Conservation (phyloP, 768 basidiomycete species). For the Xerocomellus intermedius region DNA sequence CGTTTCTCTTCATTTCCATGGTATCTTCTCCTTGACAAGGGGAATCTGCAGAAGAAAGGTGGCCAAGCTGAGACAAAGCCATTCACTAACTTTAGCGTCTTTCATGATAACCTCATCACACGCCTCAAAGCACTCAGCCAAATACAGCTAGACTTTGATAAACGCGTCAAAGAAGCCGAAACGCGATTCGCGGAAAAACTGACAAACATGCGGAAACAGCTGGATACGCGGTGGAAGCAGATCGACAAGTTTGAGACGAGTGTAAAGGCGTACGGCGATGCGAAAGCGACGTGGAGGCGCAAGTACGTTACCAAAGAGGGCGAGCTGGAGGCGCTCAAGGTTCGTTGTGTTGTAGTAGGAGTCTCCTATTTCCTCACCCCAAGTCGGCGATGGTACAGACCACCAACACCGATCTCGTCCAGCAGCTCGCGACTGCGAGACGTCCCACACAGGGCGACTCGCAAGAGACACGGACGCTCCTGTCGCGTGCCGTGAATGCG, state of each 20-base stretch:
- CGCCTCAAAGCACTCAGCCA: slow-evolving; percentile 82
- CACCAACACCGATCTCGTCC: slow-evolving; percentile 69
- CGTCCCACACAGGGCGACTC: slow-evolving; percentile 59
- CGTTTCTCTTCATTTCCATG: slow-evolving; percentile 31
- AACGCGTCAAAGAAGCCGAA: slow-evolving; percentile 78
- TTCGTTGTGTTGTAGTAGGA: slow-evolving; percentile 28
- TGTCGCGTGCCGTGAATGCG: slow-evolving; percentile 74
- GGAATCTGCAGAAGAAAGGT: slow-evolving; percentile 58
- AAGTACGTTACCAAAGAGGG: slow-evolving; percentile 82
- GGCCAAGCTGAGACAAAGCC: slow-evolving; percentile 83
- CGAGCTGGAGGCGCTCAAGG: slow-evolving; percentile 88
- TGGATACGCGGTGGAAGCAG: slow-evolving; percentile 87
- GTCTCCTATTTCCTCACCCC: not conserved
- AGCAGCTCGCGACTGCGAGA: slow-evolving; percentile 63
- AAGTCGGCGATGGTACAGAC: slow-evolving; percentile 40
- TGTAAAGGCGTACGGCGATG: slow-evolving; percentile 77
- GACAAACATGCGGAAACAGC: slow-evolving; percentile 76
- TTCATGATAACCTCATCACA: slow-evolving; percentile 91
- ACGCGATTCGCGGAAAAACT: slow-evolving; percentile 69
- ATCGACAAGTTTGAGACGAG: slow-evolving; percentile 90
- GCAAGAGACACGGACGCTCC: slow-evolving; percentile 68
- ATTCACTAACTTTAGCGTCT: slow-evolving; percentile 89
- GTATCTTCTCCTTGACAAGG: not conserved
- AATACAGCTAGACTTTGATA: slow-evolving; percentile 86
- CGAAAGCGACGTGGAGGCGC: slow-evolving; percentile 80